phyloP scores from a whole-genome alignment of 2,329 filamentous ascomycete genomes.

The Fusarium concolor region DNA sequence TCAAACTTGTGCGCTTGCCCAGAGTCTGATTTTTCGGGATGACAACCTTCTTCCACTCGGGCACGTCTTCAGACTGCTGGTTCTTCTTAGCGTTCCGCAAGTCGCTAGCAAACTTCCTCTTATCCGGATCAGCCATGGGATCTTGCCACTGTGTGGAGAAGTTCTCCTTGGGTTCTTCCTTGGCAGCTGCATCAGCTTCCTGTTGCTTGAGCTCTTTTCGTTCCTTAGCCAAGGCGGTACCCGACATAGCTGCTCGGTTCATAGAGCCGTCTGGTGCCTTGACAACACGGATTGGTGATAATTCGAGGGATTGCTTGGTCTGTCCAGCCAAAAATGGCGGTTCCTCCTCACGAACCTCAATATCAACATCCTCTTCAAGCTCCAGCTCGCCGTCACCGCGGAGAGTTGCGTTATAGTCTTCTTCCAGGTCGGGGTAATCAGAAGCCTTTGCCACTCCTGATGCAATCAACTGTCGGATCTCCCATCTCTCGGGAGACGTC shows the following conservation, averaged over 20 bases:
- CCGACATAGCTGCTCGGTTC: slow-evolving; percentile 95
- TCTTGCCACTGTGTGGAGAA: slow-evolving; percentile 95
- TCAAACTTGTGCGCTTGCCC: slow-evolving; percentile 88
- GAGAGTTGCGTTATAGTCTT: slow-evolving; percentile 90
- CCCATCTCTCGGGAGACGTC: slow-evolving; percentile 97
- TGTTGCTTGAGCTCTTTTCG: slow-evolving; percentile 88
- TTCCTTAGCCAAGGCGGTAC: slow-evolving; percentile 88
- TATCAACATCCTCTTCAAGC: slow-evolving; percentile 95
- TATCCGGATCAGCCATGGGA: slow-evolving; percentile 88
- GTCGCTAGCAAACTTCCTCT: slow-evolving; percentile 90
- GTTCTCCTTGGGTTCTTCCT: slow-evolving; percentile 84
- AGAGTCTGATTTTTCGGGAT: slow-evolving; percentile 82
- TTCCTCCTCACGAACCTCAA: slow-evolving; percentile 95
- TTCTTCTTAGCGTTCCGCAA: slow-evolving; percentile 75
- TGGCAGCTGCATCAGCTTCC: slow-evolving; percentile 80
- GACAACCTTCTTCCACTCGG: slow-evolving; percentile 92
- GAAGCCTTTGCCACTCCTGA: slow-evolving; percentile 93
- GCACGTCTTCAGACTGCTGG: slow-evolving; percentile 74
- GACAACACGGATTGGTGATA: slow-evolving; percentile 95
- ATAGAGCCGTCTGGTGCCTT: slow-evolving; percentile 98
- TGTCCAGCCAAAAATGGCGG: slow-evolving; percentile 96
- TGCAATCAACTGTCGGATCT: slow-evolving; percentile 95
- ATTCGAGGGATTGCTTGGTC: slow-evolving; percentile 93
- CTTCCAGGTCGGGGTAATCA: slow-evolving; percentile 93
- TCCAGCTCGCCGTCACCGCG: slow-evolving; percentile 89